phyloP scores from a whole-genome alignment of 164 flowering plant genomes.

The Nymphaea thermarum region DNA sequence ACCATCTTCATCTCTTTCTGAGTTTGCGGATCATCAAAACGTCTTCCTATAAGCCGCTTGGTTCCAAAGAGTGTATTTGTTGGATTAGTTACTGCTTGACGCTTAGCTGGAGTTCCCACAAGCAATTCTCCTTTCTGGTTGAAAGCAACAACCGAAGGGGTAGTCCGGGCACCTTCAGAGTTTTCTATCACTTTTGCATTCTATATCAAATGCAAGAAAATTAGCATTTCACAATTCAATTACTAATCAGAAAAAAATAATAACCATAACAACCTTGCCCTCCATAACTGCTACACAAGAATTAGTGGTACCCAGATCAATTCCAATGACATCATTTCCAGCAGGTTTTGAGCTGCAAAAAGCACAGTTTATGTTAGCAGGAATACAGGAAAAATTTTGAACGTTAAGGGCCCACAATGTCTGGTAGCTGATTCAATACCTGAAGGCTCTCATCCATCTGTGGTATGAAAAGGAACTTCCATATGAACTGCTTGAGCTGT shows the following conservation, averaged over 20 bases:
- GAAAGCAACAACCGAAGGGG: conserved; percentile 9
- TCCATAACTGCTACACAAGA: conserved; percentile 81
- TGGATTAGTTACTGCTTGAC: conserved; percentile 10
- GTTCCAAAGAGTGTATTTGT: conserved; percentile 10
- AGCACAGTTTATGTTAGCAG: too few relatives aligned
- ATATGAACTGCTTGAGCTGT: not conserved
- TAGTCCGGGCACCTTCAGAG: conserved; percentile 34
- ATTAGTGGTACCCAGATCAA: conserved; percentile 82
- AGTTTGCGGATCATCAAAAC: conserved; percentile 9
- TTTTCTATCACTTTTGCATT: conserved; percentile 57
- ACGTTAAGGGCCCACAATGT: too few relatives aligned
- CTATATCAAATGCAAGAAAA: conserved; percentile 12
- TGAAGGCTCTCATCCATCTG: not conserved
- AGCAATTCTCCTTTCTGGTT: conserved; percentile 7
- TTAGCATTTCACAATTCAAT: not conserved
- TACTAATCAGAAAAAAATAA: not conserved
- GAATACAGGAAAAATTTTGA: too few relatives aligned
- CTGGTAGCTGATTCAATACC: not conserved
- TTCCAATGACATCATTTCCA: conserved; percentile 70
- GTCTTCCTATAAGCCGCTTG: conserved; percentile 10
- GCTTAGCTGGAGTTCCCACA: conserved; percentile 11
- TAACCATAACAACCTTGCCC: conserved; percentile 40
- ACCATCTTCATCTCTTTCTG: conserved; percentile 14
- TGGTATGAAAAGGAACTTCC: not conserved
- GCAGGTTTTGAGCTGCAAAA: conserved; percentile 42